Base-by-base conservation (phyloP, 176 grass and related monocot genomes). In the Cymbopogon citratus region DNA sequence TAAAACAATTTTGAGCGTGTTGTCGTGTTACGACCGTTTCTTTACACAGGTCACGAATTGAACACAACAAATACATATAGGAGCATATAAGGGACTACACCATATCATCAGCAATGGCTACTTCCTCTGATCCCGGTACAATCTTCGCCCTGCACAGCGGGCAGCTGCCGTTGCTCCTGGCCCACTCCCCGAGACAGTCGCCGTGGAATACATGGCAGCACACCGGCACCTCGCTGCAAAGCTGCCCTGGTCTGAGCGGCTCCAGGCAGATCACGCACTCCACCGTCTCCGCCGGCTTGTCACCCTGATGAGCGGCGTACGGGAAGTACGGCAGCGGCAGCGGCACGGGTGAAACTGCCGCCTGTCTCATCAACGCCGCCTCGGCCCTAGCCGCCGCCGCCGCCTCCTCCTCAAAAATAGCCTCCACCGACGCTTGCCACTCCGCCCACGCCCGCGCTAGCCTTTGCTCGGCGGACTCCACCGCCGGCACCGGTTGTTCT, bases 211-310 rank as follows among this genome's bases (percentile, higher is more conserved):
- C 74, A 40, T 90, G 87, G 5, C 44, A 16, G 54, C 87, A 87
- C 64, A 56, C 34, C 29, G 84, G 76, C 43, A 92, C 76, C 39
- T 88, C 63, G 21, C 84, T 66, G 51, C 81, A 80, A 6, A 14
- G 33, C 23, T 84, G 84, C 12, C 84, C 90, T 39, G 49, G 54
- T 24, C 13, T 18, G 36, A 92, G 56, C 74, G 24, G 9, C 7
- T 85, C 84, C 18, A 90, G 34, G 23, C 88, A 90, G 13, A 91
- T 89, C 1, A 79, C 40, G 73, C 91, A 94, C 10, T 3, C 9
- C 76, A 21, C 21, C n/a, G 21, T 59, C 21, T 11, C 54, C 9
- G 46, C 21, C n/a, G 24, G 16, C 6, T 52, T 19, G 18, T 21
- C 49, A 52, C 49, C 2, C 49, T 19, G 16, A 19, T 45, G 41